Evolutionary conservation across 257 asterid species (phyloP).

Genomic region (Solanum chilense): DNA sequence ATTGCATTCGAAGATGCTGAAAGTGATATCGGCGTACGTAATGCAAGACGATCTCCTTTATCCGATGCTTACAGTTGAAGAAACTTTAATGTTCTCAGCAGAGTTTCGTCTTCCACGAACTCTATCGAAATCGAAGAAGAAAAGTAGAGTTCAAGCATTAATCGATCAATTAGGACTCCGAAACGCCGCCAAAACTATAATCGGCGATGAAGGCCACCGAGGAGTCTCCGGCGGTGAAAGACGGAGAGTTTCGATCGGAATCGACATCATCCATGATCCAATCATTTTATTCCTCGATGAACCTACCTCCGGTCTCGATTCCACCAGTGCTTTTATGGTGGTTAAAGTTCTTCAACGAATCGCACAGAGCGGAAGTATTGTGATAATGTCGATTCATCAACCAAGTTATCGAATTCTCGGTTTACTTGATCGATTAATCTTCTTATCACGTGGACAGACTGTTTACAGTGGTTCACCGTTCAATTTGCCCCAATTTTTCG

Average conservation of each 20-base stretch:
- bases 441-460: slow-evolving; percentile 25
- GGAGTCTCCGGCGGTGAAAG: slow-evolving; percentile 39
- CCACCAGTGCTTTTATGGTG: slow-evolving; percentile 39
- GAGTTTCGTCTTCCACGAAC: background rate
- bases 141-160: slow-evolving; percentile 5
- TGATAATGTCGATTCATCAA: slow-evolving; percentile 38
- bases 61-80: background rate
- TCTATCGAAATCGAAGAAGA: slow-evolving; percentile 12
- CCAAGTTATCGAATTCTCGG: slow-evolving; percentile 38
- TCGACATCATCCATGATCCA: slow-evolving; percentile 35
- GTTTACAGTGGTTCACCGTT: slow-evolving; percentile 28
- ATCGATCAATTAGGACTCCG: slow-evolving; percentile 19
- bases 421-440: slow-evolving; percentile 16
- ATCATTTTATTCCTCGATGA: slow-evolving; percentile 35
- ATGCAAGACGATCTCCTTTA: background rate
- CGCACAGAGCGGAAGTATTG: slow-evolving; percentile 39
- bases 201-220: slow-evolving; percentile 30
- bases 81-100: background rate
- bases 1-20: slow-evolving; percentile 19
- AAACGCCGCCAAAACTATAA: slow-evolving; percentile 9
- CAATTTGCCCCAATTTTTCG: slow-evolving; percentile 11
- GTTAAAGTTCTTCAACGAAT: slow-evolving; percentile 30
- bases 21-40: slow-evolving; percentile 37
- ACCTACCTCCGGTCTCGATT: slow-evolving; percentile 41
- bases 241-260: slow-evolving; percentile 35